Conservation (phyloP, 192 early-diverging fungal species). For the Backusella sp. region DNA sequence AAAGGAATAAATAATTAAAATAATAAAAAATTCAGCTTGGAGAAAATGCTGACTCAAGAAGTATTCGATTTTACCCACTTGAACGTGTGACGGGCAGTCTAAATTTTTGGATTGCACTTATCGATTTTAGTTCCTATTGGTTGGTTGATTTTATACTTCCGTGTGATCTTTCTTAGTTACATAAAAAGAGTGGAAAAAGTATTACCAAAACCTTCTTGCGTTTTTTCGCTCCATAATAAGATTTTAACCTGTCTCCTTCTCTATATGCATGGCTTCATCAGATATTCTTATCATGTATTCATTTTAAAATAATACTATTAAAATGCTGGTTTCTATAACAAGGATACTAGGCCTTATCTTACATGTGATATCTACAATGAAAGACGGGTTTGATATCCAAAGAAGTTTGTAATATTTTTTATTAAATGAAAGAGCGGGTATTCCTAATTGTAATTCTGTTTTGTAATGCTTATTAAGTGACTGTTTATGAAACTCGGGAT, state of each 20-base stretch:
- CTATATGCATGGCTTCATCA: background rate
- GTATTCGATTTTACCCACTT: constrained; percentile 7
- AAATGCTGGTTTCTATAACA: background rate
- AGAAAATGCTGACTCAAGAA: constrained; percentile 6
- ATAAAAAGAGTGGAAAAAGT: background rate
- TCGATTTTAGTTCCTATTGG: constrained; percentile 2
- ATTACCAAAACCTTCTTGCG: background rate
- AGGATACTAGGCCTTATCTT: background rate
- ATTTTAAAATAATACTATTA: background rate
- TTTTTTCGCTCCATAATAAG: background rate
- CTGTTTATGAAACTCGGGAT: background rate
- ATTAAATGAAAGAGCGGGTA: background rate
- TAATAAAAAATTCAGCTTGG: background rate
- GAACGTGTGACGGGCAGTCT: constrained; percentile 6
- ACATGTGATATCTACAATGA: background rate
- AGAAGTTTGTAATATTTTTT: constrained; percentile 1
- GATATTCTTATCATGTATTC: background rate
- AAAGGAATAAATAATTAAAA: background rate
- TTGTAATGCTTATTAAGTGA: background rate
- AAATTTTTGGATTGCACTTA: constrained; percentile 4
- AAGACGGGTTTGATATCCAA: background rate
- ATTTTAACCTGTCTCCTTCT: background rate
- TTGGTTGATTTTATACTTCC: background rate
- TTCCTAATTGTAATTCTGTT: background rate
- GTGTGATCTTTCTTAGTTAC: background rate